Evolutionary conservation across 306 rosid species (phyloP), one percentile per base, ranked within the genome.

Genomic region (Fagus crenata): DNA sequence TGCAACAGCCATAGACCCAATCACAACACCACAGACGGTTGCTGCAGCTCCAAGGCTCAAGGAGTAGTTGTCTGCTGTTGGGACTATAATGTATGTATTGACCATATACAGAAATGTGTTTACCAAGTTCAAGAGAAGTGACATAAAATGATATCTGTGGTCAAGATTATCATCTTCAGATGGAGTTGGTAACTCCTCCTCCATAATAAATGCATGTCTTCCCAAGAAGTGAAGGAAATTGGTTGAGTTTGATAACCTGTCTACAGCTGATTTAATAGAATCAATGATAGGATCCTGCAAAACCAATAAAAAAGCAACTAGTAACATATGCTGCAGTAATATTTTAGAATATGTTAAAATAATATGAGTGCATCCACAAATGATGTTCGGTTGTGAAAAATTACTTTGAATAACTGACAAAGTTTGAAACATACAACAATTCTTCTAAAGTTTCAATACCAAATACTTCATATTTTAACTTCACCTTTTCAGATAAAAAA

Each of bases 1-100:
- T 7, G 99, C 99, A 73, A 96, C 93, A 73, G 98, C 99, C 99
- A 96, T 96, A 41, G 98, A 91, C 67, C 99, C 99, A 69, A 96
- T 96, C 37, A 96, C 97, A 39, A 96, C 85, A 76, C 98, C 99
- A 79, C 99, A 96, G 80, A 96, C 96, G 5, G 99, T 96, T 58
- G 99, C 97, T 8, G 98, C 97, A 37, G 99, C 99, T 76, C 99
- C 99, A 72, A 96, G 96, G 86, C 96, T 93, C 67, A 87, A 72
- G 40, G 99, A 96, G 88, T 96, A 96, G 83, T 89, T 91, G 82
- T 96, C 98, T 37, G 99, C 99, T 71, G 99, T 96, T 37, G 99
- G 99, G 78, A 96, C 99, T 75, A 96, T 87, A 67, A 96, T 96
- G 70, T 93, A 96, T 81, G 99, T 96, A 82, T 96, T 96, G 86